Percentiles rank a stretch among this genome's conserved stretches.
phyloP scores from a whole-genome alignment of 2,329 filamentous ascomycete species.

The Paecilomyces dactylethromorphus region DNA sequence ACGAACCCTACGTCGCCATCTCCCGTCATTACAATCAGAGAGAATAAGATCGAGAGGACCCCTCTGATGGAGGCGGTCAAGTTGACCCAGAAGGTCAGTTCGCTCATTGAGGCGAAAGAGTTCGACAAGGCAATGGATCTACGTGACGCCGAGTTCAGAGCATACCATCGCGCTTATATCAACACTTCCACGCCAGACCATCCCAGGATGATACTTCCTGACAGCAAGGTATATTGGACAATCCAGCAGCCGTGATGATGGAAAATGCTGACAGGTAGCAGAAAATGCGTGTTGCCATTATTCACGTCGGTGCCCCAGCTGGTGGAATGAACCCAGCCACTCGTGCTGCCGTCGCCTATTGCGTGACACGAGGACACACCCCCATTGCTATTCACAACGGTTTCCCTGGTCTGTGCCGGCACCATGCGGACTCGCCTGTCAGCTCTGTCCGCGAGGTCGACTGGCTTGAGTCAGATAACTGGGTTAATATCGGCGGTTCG shows the following conservation, averaged over 20 bases:
- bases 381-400: slow-evolving; percentile 93
- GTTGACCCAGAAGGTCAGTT: slow-evolving; percentile 76
- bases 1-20: slow-evolving; percentile 84
- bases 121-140: slow-evolving; percentile 83
- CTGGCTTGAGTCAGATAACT: slow-evolving; percentile 91
- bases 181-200: slow-evolving; percentile 82
- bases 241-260: background rate
- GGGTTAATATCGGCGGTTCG: slow-evolving; percentile 94
- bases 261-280: slow-evolving; percentile 47
- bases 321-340: slow-evolving; percentile 98
- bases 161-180: slow-evolving; percentile 84
- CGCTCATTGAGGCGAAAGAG: slow-evolving; percentile 75
- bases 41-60: slow-evolving; percentile 94
- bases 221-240: slow-evolving; percentile 54
- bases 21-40: slow-evolving; percentile 90
- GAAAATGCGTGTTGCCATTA: slow-evolving; percentile 80
- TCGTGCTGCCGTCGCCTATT: slow-evolving; percentile 87
- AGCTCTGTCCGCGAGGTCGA: slow-evolving; percentile 78
- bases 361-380: slow-evolving; percentile 82
- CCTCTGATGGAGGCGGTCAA: slow-evolving; percentile 82
- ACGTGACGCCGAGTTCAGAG: slow-evolving; percentile 86
- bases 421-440: slow-evolving; percentile 75
- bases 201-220: slow-evolving; percentile 59
- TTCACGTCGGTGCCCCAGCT: slow-evolving; percentile 92
- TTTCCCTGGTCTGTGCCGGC: slow-evolving; percentile 86